Evolutionary conservation across 768 basidiomycete genomes (phyloP), one percentile per base, ranked within the genome.

Genomic region (Termitomyces sp.): DNA sequence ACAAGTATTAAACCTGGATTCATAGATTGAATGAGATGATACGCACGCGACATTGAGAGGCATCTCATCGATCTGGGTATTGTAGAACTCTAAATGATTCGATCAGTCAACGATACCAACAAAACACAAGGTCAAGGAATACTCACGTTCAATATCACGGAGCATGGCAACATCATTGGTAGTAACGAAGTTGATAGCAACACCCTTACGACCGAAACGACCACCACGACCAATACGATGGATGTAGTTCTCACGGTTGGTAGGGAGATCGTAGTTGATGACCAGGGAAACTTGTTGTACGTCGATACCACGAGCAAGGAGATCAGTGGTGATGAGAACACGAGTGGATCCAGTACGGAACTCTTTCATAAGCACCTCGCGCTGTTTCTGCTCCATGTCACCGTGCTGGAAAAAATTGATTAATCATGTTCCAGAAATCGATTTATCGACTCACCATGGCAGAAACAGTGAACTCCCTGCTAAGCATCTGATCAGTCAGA

Each of bases 41-140:
- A 84, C 85, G 66, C 75, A 87, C 88, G 92, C 92, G 72, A 96
- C 91, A 73, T 95, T 95, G 71, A 95, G 83, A 63, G 95, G 95
- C 95, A 98, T 96, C 77, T 97, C 94, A 75, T 96, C 94, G 75
- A 98, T 96, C 78, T 95, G 91, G 34, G 92, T 95, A 78, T 91
- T 92, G 79, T 92, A 92, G 79, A 91, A 94, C 75, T 92, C 89
- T 80, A 68, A 50, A 63, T 53, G 50, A 65, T 61, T 61, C 51
- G 19, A 59, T 68, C 54, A 68, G 57, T 37, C 37, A 31, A 37
- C 41, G 23, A 19, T 42, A 23, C 6, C 7, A 10, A 53, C 21
- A n/a, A 29, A 7, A 4, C 29, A 29, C 19, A 16, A 32, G 41
- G 37, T 23, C 60, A 21, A 62, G 37, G 46, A 23, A 38, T 25